A percentile compares a stretch with the other conserved stretches of the same genome.
Evolutionary conservation across 129 eudicot genomes (phyloP).

Genomic region (Chrysanthemum lavandulifolium): DNA sequence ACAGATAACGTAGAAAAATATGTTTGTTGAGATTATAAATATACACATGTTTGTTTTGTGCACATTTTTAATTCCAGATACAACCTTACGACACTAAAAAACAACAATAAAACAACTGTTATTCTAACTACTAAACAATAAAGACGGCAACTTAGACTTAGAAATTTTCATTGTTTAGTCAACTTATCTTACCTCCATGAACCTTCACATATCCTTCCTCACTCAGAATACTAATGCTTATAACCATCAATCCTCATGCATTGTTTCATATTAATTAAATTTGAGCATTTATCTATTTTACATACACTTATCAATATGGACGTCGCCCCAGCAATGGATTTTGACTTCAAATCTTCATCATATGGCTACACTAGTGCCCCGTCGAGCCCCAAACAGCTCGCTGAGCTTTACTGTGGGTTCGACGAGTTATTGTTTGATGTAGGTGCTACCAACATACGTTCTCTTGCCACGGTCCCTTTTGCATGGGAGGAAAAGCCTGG

Average conservation of each 20-base stretch:
- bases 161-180: constrained; percentile 5
- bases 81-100: neutral
- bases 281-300: neutral
- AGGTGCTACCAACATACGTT: neutral
- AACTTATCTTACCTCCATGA: constrained; percentile 18
- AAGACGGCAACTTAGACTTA: constrained; percentile 28
- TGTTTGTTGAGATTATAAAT: constrained; percentile 4
- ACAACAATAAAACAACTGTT: constrained; percentile 18
- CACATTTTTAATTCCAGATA: constrained; percentile 11
- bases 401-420: constrained; percentile 33
- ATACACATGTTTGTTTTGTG: neutral
- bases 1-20: constrained; percentile 3
- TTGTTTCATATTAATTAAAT: neutral
- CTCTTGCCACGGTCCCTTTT: constrained; percentile 31
- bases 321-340: constrained; percentile 28
- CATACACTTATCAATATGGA: constrained; percentile 4
- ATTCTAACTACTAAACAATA: constrained; percentile 10
- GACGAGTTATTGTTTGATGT: constrained; percentile 29
- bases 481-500: constrained; percentile 57
- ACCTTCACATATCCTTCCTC: constrained; percentile 21
- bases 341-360: constrained; percentile 46
- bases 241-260: constrained; percentile 12
- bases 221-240: constrained; percentile 6
- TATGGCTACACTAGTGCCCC: constrained; percentile 63
- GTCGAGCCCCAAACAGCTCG: constrained; percentile 43